Evolutionary conservation across 805 yeast genomes (phyloP), one percentile per base, ranked within the genome.

Genomic region (Trichomonascus vanleenenianus): DNA sequence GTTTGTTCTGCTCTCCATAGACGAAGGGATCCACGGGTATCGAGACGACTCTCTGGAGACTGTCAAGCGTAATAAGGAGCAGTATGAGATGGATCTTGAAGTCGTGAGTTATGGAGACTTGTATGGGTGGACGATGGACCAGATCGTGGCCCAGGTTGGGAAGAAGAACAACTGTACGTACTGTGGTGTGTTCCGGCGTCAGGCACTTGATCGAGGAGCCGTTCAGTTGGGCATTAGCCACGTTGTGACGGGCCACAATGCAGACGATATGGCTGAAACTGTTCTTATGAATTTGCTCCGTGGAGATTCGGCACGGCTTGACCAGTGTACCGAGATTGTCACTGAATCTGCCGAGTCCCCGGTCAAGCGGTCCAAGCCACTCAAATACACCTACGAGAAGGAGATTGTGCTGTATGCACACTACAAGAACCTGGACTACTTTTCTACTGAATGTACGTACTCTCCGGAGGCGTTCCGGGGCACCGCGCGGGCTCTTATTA

Each of bases 381-480:
- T 93, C 69, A 93, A 93, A 65, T 93, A 88, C 63, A 77, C 95
- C 8, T 93, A 93, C 63, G 97, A 93, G 61, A 93, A 93, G 72
- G 99, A 93, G 60, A 93, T 93, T 55, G 99, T 93, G 18, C 72
- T 93, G 14, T 93, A 93, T 65, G 99, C 99, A 1, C 98, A 93
- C 60, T 93, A 88, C 68, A 89, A 86, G 64, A 85, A 88, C 58
- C 71, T 93, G 43, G 99, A 93, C 65, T 93, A 93, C 61, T 93
- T 93, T 62, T 85, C 95, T 8, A 93, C 99, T 0, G 99, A 93
- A 59, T 93, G 99, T 62, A 83, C 96, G 0, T 93, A 93, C 67
- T 96, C 98, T 0, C 97, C 99, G 1, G 98, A 93, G 62, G 97
- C 99, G 0, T 93, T 93, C 59, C 72, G 99, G 54, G 99, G 99